A percentile compares a stretch with the other conserved stretches of the same genome.
These are phyloP conservation scores for Solanum gandarillasii DNA, from an alignment of 257 asterid genomes.

Conservation along the genomic window DNA sequence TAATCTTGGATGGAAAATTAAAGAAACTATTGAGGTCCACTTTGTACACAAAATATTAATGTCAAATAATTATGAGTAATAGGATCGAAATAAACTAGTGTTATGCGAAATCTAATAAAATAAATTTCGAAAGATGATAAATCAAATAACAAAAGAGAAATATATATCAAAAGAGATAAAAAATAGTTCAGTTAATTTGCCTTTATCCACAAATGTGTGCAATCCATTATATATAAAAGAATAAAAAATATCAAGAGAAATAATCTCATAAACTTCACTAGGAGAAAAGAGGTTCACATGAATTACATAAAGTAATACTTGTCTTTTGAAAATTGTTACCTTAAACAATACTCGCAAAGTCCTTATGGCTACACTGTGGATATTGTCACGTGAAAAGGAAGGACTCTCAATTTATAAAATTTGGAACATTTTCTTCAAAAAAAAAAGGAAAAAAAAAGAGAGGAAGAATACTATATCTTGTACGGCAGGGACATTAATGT, in stretches of 20 bases:
- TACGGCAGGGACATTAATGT: no score
- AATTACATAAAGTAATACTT: background rate
- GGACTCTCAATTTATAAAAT: no score
- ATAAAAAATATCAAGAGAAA: no score
- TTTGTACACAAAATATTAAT: background rate
- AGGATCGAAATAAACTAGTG: background rate
- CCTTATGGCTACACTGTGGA: background rate
- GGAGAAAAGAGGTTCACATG: background rate
- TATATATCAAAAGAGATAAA: background rate
- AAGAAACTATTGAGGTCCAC: background rate
- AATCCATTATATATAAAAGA: background rate
- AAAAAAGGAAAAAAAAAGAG: no score
- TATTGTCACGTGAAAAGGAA: background rate
- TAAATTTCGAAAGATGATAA: background rate
- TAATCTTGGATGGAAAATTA: background rate
- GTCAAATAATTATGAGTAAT: background rate
- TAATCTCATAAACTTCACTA: no score
- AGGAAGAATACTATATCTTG: no score
- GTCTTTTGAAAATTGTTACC: background rate
- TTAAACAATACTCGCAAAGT: background rate
- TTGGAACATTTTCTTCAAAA: background rate
- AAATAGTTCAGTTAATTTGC: background rate
- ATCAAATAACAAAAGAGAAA: background rate
- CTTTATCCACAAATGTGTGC: background rate
- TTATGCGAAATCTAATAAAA: no score